Base-by-base conservation (phyloP, 306 rosid species). In the peach (Prunus persica) region DNA sequence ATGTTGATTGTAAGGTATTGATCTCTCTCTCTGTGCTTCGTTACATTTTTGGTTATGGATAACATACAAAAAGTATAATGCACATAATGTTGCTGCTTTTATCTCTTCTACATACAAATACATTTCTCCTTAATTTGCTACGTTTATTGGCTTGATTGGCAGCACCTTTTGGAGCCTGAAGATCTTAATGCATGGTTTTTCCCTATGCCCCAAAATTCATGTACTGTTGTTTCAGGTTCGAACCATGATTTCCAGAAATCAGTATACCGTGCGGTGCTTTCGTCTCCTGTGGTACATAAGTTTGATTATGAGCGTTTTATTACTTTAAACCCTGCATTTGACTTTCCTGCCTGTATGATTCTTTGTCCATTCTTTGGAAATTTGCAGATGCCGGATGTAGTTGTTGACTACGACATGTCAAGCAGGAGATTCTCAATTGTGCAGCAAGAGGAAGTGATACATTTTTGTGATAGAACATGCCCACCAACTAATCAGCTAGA, bases 381-480 rank as follows among this genome's bases (percentile, higher is more conserved):
- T 71, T 41, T 74, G 80, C 91, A 90, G 98, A 89, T 95, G 91
- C 97, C 98, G 13, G 98, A 92, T 90, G 78, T 89, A 61, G 80
- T 95, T 78, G 93, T 92, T 77, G 97, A 95, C 74, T 95, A 92
- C 69, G 88, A 92, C 86, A 90, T 95, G 92, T 86, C 93, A 43
- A 88, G 78, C 55, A 86, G 82, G 78, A 82, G 80, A 74, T 89
- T 84, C 80, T 86, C 88, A 20, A 68, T 92, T 76, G 88, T 87
- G 74, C 96, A 92, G 79, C 97, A 90, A 89, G 97, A 95, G 79
- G 95, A 92, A 86, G 89, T 92, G 77, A 82, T 45, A 46, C 84
- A 78, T 77, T 75, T 70, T 80, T 79, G 52, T 82, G 84, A 80
- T 77, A 79, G 30, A 57, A 70, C 87, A 67, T 3, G 56, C 69